These are phyloP conservation scores for Leccinum arenicola DNA, from an alignment of 768 basidiomycete genomes.

Conservation along the genomic window DNA sequence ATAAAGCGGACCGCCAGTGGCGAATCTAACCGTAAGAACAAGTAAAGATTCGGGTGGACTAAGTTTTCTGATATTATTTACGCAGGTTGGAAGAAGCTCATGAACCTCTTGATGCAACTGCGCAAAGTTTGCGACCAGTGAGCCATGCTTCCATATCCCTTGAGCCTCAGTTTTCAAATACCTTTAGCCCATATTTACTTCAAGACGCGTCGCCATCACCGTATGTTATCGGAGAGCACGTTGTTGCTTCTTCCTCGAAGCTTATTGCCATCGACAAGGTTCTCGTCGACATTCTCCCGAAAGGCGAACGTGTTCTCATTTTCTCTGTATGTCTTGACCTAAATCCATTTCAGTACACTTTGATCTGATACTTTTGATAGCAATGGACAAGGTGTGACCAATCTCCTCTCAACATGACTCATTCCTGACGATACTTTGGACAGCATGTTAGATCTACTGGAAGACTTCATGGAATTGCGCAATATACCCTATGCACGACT, in stretches of 20 bases:
- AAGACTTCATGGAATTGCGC: conserved; percentile 65
- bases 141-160: conserved; percentile 13
- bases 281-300: conserved; percentile 51
- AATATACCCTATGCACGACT: conserved; percentile 57
- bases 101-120: conserved; percentile 72
- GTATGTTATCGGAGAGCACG: conserved; percentile 51
- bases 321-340: conserved; percentile 50
- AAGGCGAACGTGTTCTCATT: conserved; percentile 62
- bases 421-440: conserved; percentile 5
- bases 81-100: conserved; percentile 53
- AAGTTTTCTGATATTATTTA: not conserved
- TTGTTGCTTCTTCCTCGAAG: conserved; percentile 56
- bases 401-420: not conserved
- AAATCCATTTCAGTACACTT: not conserved
- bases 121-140: conserved; percentile 71
- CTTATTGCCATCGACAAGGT: conserved; percentile 58
- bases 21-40: conserved; percentile 30
- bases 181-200: conserved; percentile 49
- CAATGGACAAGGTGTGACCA: conserved; percentile 53
- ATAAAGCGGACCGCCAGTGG: conserved; percentile 32
- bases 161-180: conserved; percentile 4
- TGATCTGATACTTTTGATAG: conserved; percentile 30
- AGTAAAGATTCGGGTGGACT: not conserved
- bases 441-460: conserved; percentile 67
- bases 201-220: conserved; percentile 48